Percentiles rank a stretch among this genome's conserved stretches.
Conservation (phyloP, 768 basidiomycete genomes). For the Leucogyrophana mollusca region DNA sequence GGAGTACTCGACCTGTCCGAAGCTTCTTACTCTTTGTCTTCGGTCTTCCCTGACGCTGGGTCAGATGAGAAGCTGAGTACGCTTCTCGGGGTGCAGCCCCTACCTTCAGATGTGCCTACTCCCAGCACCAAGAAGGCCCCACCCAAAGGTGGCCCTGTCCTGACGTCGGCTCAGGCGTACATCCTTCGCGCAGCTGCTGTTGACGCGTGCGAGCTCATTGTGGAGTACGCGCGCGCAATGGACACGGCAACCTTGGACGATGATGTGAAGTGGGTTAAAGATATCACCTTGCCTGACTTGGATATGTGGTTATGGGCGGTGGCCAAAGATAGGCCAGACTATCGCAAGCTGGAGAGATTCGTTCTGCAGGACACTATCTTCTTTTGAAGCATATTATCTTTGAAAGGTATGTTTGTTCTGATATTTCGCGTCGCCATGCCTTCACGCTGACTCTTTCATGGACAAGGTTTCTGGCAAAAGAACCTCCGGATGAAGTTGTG, state of each 20-base stretch:
- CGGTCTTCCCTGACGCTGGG: constrained; percentile 49
- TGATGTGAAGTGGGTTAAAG: constrained; percentile 48
- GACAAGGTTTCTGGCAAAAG: too few species aligned
- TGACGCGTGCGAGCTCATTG: constrained; percentile 72
- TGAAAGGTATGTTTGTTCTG: too few species aligned
- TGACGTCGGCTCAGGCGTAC: constrained; percentile 64
- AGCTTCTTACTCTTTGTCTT: constrained; percentile 38
- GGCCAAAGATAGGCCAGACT: constrained; percentile 76
- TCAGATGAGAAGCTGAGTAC: constrained; percentile 35
- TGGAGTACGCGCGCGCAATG: constrained; percentile 46
- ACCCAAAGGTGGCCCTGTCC: constrained; percentile 48
- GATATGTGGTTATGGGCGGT: constrained; percentile 84
- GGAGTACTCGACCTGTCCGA: constrained; percentile 69
- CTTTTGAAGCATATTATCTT: constrained; percentile 59
- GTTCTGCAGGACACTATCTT: constrained; percentile 64
- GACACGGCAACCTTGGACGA: constrained; percentile 17
- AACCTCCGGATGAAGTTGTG: too few species aligned
- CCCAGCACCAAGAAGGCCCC: constrained; percentile 11
- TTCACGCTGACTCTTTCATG: too few species aligned
- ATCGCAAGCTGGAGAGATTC: constrained; percentile 64
- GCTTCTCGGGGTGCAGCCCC: constrained; percentile 36
- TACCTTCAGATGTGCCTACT: neutral
- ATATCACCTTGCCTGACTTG: constrained; percentile 57
- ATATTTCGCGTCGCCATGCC: too few species aligned
- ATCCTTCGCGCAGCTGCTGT: constrained; percentile 77